These are phyloP conservation scores for Kuraishia capsulata DNA, from an alignment of 805 yeast species.

Conservation along the genomic window DNA sequence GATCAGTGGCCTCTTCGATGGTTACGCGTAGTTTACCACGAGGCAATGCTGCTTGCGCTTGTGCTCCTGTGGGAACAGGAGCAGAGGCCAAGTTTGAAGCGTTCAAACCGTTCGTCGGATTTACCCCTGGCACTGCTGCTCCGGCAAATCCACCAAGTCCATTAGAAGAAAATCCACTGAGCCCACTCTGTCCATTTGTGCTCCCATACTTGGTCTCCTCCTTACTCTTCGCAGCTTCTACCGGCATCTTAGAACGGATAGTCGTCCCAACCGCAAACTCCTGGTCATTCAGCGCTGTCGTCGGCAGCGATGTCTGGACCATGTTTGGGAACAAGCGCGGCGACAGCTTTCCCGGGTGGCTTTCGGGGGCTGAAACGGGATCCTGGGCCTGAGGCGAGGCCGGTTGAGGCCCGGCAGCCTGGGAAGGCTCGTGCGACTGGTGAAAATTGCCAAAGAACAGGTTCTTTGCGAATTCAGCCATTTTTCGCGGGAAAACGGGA, in stretches of 20 bases:
- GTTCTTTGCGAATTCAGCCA: slow-evolving; percentile 31
- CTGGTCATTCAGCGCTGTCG: slow-evolving; percentile 57
- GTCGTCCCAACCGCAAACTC: slow-evolving; percentile 67
- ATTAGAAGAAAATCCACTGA: slow-evolving; percentile 4
- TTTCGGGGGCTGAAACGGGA: background rate
- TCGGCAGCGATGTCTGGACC: slow-evolving; percentile 46
- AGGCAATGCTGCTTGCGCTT: slow-evolving; percentile 32
- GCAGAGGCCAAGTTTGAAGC: slow-evolving; percentile 33
- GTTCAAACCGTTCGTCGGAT: slow-evolving; percentile 13
- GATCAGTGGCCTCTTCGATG: slow-evolving; percentile 70
- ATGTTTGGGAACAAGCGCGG: slow-evolving; percentile 22
- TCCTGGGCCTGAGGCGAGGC: slow-evolving; percentile 11
- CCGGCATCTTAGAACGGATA: slow-evolving; percentile 25
- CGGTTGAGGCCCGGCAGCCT: slow-evolving; percentile 10
- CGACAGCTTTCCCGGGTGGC: slow-evolving; percentile 3
- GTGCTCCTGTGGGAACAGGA: slow-evolving; percentile 8
- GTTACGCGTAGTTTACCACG: slow-evolving; percentile 78
- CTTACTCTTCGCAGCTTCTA: slow-evolving; percentile 16
- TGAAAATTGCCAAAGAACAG: slow-evolving; percentile 21
- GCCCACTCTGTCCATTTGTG: too few relatives aligned
- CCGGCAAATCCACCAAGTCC: too few relatives aligned
- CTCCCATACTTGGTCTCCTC: too few relatives aligned
- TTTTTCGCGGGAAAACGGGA: slow-evolving; percentile 8
- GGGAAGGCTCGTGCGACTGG: slow-evolving; percentile 9
- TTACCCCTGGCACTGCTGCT: slow-evolving; percentile 1